Base-by-base conservation (phyloP, 164 flowering plant genomes). In the Aristolochia fimbriata region DNA sequence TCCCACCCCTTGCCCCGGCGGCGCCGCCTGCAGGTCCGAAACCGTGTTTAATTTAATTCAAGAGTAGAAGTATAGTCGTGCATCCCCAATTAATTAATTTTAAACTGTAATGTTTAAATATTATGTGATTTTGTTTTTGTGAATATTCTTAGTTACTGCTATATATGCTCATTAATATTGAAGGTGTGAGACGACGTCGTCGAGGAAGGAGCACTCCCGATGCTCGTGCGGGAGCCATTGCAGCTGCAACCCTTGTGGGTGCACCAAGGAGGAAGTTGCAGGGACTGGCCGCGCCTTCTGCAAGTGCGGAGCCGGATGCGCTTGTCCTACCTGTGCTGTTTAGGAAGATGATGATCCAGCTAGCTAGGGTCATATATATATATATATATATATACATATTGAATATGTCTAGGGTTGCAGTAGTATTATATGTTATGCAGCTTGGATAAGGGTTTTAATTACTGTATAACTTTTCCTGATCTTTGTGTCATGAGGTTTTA, bases 211-310 rank as follows among this genome's bases (percentile, higher is more conserved):
- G n/a, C 84, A 80, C 72, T 68, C 37, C 69, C 50, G 20, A 23
- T 80, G 84, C 78, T 17, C 76, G 22, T 82, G 84, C 65, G 87
- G 84, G 41, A 75, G 69, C 30, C 87, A 83, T 69, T 80, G 87
- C 60, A 74, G 80, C 11, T 80, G 84, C 74, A 83, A 78, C 62
- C 87, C 87, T 0, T 83, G 84, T 74, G 64, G 60, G 21, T 64
- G 67, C 49, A 1, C 54, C 20, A 58, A 37, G 33, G 15, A n/a
- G 11, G 56, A 31, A 6, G 7, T 12, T 5, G 27, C 52, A 49
- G 52, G 52, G 16, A 13, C 22, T 7, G 58, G 58, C 4, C 41
- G 22, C 20, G 31, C 27, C 13, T 10, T 27, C 58, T 56, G 58
- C 58, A 30, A 30, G 58, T 56, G 58, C 22, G 58, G 58, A 19